A percentile compares a stretch with the other conserved stretches of the same genome.
Conservation (phyloP, 495 filamentous ascomycete species). For the Tuber microsphaerosporum region DNA sequence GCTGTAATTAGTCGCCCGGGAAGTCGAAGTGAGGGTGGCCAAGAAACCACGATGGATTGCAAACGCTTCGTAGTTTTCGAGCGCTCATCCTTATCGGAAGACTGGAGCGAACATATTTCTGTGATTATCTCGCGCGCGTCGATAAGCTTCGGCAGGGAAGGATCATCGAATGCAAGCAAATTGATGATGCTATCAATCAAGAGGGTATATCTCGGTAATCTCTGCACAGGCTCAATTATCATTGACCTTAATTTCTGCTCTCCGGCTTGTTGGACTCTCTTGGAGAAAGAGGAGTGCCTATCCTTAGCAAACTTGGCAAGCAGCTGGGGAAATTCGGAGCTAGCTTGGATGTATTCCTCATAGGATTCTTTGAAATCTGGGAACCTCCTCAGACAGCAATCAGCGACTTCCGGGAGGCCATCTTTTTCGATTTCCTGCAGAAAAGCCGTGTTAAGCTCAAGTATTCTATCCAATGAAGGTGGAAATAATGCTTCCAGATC, state of each 20-base stretch:
- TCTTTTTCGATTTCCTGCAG: constrained; percentile 66
- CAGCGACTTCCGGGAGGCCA: constrained; percentile 72
- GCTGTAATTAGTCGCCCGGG: constrained; percentile 76
- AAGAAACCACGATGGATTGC: constrained; percentile 65
- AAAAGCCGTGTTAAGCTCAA: constrained; percentile 72
- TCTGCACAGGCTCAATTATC: constrained; percentile 92
- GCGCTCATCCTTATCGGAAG: constrained; percentile 55
- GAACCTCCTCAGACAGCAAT: constrained; percentile 52
- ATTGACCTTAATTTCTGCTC: constrained; percentile 88
- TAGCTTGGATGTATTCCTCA: constrained; percentile 79
- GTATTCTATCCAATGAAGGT: constrained; percentile 63
- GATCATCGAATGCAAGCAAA: constrained; percentile 73
- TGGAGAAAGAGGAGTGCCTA: constrained; percentile 67
- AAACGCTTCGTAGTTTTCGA: constrained; percentile 64
- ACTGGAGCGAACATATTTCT: constrained; percentile 76
- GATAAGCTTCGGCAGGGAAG: constrained; percentile 68
- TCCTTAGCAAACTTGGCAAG: constrained; percentile 67
- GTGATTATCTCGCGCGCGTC: constrained; percentile 85
- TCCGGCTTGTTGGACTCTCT: constrained; percentile 70
- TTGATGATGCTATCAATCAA: constrained; percentile 91
- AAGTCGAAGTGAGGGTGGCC: constrained; percentile 67
- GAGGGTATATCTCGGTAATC: constrained; percentile 87
- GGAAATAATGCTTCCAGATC: constrained; percentile 75
- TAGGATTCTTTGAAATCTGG: constrained; percentile 84
- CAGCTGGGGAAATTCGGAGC: constrained; percentile 71